Evolutionary conservation across 2,329 filamentous ascomycete genomes (phyloP), one percentile per base, ranked within the genome.

Genomic region (Xylariaceae sp.): DNA sequence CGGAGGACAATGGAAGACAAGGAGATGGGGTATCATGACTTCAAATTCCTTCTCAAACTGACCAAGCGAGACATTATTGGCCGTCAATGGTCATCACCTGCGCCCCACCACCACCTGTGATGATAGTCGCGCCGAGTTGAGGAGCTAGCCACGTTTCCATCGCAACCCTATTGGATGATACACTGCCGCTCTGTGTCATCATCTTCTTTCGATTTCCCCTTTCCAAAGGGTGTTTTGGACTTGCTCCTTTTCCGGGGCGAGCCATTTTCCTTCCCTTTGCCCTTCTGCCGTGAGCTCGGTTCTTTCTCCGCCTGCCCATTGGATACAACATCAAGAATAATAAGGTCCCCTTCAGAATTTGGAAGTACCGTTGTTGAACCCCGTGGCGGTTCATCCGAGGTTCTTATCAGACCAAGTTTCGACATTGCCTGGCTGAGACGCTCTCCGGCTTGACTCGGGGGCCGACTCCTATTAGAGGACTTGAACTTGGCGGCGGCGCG

Each of bases 371-470:
- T 40, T 5, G 46, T 46, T 12, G 51, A 44, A 11, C 64, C 63
- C 24, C 62, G 60, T 39, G 68, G 53, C 0, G 61, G 65, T 42
- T 78, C 74, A 51, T 66, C 74, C 59, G 71, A 75, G 7, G 66
- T 51, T 35, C 68, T 70, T 50, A 71, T 69, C 5, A 77, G 64
- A 8, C 69, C 70, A 3, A 78, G 59, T n/a, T 73, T 69, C 12
- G 69, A 71, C 56, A 81, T 76, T 3, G 72, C 74, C 13, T 72
- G 62, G 51, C 73, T 78, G 40, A 78, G 70, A 3, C 78, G 68
- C 48, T 81, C 78, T 18, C 76, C 74, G 1, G 67, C 70, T 49
- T 80, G 75, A 50, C 78, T 81, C 13, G 62, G 63, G 4, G 78
- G 73, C 9, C 78, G 70, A 48, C 76, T 78, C 49, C 70, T 69